These are phyloP conservation scores for Sporodiniella umbellata DNA, from an alignment of 371 early-diverging fungal species.

Conservation along the genomic window DNA sequence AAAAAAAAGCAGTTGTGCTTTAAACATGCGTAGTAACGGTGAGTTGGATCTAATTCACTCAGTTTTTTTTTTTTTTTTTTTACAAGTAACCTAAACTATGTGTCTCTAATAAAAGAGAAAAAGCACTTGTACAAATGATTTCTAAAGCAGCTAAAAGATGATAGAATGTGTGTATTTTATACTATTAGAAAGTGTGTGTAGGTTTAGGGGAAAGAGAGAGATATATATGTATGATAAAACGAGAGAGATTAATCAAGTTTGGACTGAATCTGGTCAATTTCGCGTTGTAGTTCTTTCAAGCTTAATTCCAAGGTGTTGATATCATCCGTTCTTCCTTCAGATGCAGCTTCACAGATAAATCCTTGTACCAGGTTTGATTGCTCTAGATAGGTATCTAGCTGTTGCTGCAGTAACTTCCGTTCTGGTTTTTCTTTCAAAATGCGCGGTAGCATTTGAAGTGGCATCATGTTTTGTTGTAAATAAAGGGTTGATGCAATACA, in stretches of 20 bases:
- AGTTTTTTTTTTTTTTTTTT: too few relatives aligned
- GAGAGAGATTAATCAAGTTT: background rate
- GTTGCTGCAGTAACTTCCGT: constrained; percentile 42
- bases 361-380: constrained; percentile 66
- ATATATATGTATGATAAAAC: too few relatives aligned
- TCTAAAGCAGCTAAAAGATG: too few relatives aligned
- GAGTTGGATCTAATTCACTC: too few relatives aligned
- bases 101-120: too few relatives aligned
- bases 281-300: constrained; percentile 69
- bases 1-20: too few relatives aligned
- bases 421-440: constrained; percentile 34
- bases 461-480: constrained; percentile 85
- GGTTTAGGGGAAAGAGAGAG: too few relatives aligned
- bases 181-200: too few relatives aligned
- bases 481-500: constrained; percentile 71
- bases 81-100: too few relatives aligned
- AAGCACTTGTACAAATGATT: too few relatives aligned
- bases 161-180: too few relatives aligned
- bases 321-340: constrained; percentile 80
- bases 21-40: too few relatives aligned
- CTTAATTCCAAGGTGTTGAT: constrained; percentile 68
- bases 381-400: constrained; percentile 68
- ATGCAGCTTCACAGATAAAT: constrained; percentile 71
- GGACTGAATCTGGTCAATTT: constrained; percentile 48
- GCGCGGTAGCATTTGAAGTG: constrained; percentile 80